Evolutionary conservation across 352 stramenopile genomes (phyloP).

Genomic region (Phytopythium montanum): DNA sequence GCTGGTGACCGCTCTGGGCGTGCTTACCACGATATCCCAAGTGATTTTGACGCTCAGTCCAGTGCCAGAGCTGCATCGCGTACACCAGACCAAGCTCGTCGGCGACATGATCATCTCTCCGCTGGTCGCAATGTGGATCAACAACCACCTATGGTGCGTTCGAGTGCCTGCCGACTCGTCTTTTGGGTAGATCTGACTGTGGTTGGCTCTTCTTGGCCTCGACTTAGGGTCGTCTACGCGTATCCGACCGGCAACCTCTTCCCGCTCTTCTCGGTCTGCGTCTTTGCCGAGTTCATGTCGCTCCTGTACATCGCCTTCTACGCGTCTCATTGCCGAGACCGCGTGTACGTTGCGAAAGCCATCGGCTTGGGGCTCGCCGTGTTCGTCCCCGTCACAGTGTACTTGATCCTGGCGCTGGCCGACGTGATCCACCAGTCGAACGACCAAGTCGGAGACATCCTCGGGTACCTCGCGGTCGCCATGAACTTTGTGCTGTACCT

Average conservation of each 20-base stretch:
- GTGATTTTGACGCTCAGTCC: conserved; percentile 22
- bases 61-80: conserved; percentile 14
- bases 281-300: conserved; percentile 10
- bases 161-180: too few species aligned
- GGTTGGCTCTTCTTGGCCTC: conserved; percentile 12
- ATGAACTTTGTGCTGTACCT: conserved; percentile 15
- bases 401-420: conserved; percentile 3
- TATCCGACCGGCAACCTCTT: conserved; percentile 16
- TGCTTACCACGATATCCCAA: conserved; percentile 20
- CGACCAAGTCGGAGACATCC: conserved; percentile 13
- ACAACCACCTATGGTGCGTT: conserved; percentile 23
- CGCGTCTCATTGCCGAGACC: conserved; percentile 16
- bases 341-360: conserved; percentile 11
- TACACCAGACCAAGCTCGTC: conserved; percentile 17
- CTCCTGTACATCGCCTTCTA: conserved; percentile 16
- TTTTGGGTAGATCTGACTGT: too few species aligned
- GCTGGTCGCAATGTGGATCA: conserved; percentile 26
- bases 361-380: conserved; percentile 9
- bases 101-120: conserved; percentile 20
- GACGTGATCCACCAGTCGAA: conserved; percentile 8
- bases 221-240: conserved; percentile 26
- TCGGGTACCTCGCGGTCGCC: conserved; percentile 13
- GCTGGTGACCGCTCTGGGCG: conserved; percentile 19
- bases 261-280: conserved; percentile 14
- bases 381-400: conserved; percentile 12